These are phyloP conservation scores for Dacryopinax spathularia DNA, from an alignment of 768 basidiomycete species.

Conservation along the genomic window DNA sequence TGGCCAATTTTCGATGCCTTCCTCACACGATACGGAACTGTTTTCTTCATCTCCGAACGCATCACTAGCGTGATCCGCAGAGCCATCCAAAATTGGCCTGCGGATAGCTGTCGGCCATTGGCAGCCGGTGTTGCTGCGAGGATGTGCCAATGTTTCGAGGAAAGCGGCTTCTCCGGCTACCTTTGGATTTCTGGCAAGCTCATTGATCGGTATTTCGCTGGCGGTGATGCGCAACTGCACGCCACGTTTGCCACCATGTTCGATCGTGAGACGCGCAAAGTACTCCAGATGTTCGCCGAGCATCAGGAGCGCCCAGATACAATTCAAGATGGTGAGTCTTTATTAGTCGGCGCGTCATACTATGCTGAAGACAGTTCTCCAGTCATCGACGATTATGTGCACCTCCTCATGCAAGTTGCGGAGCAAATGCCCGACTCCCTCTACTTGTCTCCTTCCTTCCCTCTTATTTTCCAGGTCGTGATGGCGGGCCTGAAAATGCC, in stretches of 20 bases:
- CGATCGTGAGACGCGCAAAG: constrained; percentile 59
- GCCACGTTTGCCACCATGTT: constrained; percentile 24
- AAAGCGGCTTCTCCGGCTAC: constrained; percentile 70
- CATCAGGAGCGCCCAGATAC: constrained; percentile 36
- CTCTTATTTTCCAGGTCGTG: constrained; percentile 57
- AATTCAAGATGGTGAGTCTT: constrained; percentile 70
- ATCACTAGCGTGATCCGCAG: constrained; percentile 66
- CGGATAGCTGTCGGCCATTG: constrained; percentile 60
- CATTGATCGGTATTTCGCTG: constrained; percentile 37
- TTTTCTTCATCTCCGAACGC: constrained; percentile 67
- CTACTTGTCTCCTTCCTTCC: constrained; percentile 64
- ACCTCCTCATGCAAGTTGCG: constrained; percentile 56
- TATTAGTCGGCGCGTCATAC: not conserved
- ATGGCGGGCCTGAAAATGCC: constrained; percentile 72
- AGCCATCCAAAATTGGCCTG: constrained; percentile 37
- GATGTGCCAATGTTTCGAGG: constrained; percentile 66
- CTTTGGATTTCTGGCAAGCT: constrained; percentile 89
- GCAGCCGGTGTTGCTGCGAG: constrained; percentile 56
- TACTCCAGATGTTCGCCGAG: constrained; percentile 54
- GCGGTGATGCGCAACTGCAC: not conserved
- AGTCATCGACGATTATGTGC: constrained; percentile 94
- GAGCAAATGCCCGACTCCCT: constrained; percentile 58
- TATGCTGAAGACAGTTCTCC: constrained; percentile 7
- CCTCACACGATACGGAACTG: constrained; percentile 59
- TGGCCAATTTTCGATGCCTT: constrained; percentile 76